phyloP scores from a whole-genome alignment of 805 yeast species.

The Teunomyces kruisii region DNA sequence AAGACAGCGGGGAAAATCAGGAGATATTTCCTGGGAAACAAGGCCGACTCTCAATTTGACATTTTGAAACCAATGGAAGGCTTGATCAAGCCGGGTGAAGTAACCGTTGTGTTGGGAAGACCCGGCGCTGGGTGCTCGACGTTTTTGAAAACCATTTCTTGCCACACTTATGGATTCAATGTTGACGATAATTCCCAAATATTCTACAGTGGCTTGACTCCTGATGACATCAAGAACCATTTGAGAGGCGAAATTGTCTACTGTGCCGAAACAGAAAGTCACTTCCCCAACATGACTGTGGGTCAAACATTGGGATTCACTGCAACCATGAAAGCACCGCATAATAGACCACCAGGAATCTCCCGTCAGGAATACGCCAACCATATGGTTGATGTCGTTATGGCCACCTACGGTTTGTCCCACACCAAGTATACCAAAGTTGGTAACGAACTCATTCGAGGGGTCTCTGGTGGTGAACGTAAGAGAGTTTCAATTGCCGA shows the following conservation, averaged over 20 bases:
- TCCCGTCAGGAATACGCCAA: conserved; percentile 34
- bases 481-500: conserved; percentile 30
- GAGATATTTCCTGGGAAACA: conserved; percentile 8
- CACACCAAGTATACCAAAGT: conserved; percentile 60
- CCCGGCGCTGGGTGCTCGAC: conserved; percentile 85
- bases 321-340: conserved; percentile 60
- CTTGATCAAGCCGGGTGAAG: conserved; percentile 57
- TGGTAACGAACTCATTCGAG: conserved; percentile 55
- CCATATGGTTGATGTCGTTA: conserved; percentile 42
- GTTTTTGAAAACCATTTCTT: conserved; percentile 61
- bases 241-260: conserved; percentile 70
- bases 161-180: conserved; percentile 60
- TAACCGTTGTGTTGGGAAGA: conserved; percentile 72
- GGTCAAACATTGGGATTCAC: conserved; percentile 65
- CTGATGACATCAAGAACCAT: conserved; percentile 48
- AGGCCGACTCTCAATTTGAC: conserved; percentile 34
- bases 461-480: conserved; percentile 31
- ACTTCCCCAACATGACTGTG: conserved; percentile 68
- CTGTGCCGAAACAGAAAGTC: conserved; percentile 67
- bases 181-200: conserved; percentile 47
- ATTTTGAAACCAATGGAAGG: conserved; percentile 70
- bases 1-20: conserved; percentile 6
- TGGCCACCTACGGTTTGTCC: conserved; percentile 48
- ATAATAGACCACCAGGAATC: conserved; percentile 60
- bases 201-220: conserved; percentile 56